Percentiles rank a stretch among this genome's conserved stretches.
Evolutionary conservation across 164 flowering plant species (phyloP).

Genomic region (Brasenia schreberi): DNA sequence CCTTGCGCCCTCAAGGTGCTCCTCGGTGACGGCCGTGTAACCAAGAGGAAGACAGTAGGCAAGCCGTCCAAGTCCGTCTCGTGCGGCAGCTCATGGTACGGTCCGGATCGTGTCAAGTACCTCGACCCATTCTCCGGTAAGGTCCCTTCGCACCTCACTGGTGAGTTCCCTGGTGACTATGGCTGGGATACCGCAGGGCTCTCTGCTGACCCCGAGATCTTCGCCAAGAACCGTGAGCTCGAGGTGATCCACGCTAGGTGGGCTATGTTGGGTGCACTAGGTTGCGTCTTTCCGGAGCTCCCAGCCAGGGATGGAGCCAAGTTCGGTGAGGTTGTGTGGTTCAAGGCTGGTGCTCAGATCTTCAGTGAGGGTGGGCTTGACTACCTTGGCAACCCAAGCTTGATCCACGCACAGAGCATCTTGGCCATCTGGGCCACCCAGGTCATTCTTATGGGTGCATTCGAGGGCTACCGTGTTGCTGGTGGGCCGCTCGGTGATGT

Average conservation of each 20-base stretch:
- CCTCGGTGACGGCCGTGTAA: slow-evolving; percentile 21
- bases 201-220: slow-evolving; percentile 40
- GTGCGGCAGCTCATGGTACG: slow-evolving; percentile 19
- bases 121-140: slow-evolving; percentile 27
- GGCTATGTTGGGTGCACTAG: slow-evolving; percentile 31
- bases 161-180: slow-evolving; percentile 40
- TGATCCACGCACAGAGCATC: slow-evolving; percentile 39
- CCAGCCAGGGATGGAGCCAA: slow-evolving; percentile 32
- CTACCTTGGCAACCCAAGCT: slow-evolving; percentile 42
- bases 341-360: slow-evolving; percentile 43
- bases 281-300: slow-evolving; percentile 34
- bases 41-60: slow-evolving; percentile 22
- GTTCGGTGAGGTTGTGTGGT: slow-evolving; percentile 41
- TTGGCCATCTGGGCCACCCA: slow-evolving; percentile 29
- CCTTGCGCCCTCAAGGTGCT: background rate
- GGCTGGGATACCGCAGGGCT: slow-evolving; percentile 48
- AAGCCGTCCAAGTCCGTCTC: slow-evolving; percentile 9
- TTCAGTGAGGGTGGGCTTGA: slow-evolving; percentile 41
- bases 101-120: slow-evolving; percentile 21
- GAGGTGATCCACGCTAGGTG: slow-evolving; percentile 23
- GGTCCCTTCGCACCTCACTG: slow-evolving; percentile 24
- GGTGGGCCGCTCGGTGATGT: slow-evolving; percentile 34
- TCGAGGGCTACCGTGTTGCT: slow-evolving; percentile 31
- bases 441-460: slow-evolving; percentile 26
- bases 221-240: slow-evolving; percentile 28